Evolutionary conservation across 192 early-diverging fungal species (phyloP).

Genomic region (Coemansia sp.): DNA sequence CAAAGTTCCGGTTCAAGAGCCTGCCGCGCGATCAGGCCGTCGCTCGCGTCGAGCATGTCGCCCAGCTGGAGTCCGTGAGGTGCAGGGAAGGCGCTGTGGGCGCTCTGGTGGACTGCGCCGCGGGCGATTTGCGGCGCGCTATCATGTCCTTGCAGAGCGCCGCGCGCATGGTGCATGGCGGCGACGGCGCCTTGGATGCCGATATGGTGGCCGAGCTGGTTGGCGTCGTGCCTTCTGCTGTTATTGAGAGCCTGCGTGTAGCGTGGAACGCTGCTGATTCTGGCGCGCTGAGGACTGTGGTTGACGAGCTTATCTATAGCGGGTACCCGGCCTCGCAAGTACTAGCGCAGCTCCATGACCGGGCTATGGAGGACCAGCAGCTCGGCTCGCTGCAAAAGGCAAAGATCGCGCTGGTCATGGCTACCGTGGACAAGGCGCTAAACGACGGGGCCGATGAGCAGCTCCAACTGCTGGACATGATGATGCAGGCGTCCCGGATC

Average conservation of each 20-base stretch:
- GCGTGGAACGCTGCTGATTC: conserved; percentile 56
- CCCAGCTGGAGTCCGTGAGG: conserved; percentile 62
- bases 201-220: conserved; percentile 73
- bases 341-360: conserved; percentile 71
- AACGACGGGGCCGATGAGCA: conserved; percentile 89
- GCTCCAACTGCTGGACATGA: conserved; percentile 74
- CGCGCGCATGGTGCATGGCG: conserved; percentile 56
- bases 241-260: conserved; percentile 62
- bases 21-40: conserved; percentile 62
- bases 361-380: conserved; percentile 60
- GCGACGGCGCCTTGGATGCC: conserved; percentile 45
- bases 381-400: conserved; percentile 72
- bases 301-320: conserved; percentile 59
- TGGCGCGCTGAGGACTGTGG: conserved; percentile 50
- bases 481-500: conserved; percentile 55
- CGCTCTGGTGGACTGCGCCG: conserved; percentile 68
- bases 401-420: conserved; percentile 66
- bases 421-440: conserved; percentile 67
- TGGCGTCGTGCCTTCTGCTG: conserved; percentile 64
- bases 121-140: conserved; percentile 89
- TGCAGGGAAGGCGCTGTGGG: conserved; percentile 50
- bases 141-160: conserved; percentile 92
- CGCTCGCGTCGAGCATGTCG: conserved; percentile 66
- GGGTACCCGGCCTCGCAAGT: conserved; percentile 80
- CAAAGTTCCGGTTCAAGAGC: conserved; percentile 93